Percentiles rank a stretch among this genome's conserved stretches.
These are phyloP conservation scores for Kingdonia uniflora DNA, from an alignment of 164 flowering plant genomes.

Conservation along the genomic window DNA sequence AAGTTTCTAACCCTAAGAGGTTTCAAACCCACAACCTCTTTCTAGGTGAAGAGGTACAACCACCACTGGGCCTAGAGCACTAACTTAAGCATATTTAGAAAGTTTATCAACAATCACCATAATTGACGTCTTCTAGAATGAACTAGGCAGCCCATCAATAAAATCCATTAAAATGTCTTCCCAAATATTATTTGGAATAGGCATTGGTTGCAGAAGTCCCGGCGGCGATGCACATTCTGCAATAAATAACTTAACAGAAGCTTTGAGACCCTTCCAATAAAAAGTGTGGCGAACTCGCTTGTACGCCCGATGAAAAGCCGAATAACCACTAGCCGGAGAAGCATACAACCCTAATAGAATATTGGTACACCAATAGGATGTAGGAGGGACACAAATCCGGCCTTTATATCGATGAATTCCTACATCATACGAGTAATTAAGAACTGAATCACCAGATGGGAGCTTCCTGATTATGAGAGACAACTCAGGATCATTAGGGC, in stretches of 20 bases:
- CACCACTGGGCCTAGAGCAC: too few species aligned
- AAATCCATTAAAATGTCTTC: too few species aligned
- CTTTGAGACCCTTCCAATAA: background rate
- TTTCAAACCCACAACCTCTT: too few species aligned
- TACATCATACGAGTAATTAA: background rate
- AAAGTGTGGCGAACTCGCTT: background rate
- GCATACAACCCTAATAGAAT: background rate
- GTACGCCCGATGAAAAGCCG: background rate
- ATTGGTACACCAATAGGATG: background rate
- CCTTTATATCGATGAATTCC: background rate
- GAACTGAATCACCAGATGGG: background rate
- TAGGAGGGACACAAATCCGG: background rate
- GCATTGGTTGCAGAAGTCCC: too few species aligned
- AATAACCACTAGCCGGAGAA: background rate
- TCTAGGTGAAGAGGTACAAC: too few species aligned
- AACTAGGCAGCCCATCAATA: too few species aligned
- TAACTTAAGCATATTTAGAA: too few species aligned
- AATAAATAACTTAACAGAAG: background rate
- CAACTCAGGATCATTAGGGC: background rate
- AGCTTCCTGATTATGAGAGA: background rate
- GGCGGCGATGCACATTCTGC: background rate
- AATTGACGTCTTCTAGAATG: too few species aligned
- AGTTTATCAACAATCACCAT: too few species aligned
- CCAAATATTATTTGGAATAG: too few species aligned
- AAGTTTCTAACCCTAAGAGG: too few species aligned